Evolutionary conservation across 202 grass and related monocot species (phyloP), one percentile per base, ranked within the genome.

Genomic region (Panicum hallii): DNA sequence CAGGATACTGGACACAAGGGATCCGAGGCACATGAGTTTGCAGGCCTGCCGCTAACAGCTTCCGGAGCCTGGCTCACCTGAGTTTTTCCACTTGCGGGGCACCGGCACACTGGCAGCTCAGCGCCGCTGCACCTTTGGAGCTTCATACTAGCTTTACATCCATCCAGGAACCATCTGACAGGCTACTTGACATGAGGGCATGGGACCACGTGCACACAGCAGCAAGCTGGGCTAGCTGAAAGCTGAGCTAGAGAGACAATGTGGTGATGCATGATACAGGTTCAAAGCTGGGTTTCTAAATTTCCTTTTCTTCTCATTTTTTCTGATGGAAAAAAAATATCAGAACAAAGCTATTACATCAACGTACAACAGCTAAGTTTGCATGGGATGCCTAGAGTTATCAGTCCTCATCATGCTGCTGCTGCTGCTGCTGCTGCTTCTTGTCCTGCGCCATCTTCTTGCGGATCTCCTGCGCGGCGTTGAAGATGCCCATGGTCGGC

Each of bases 401-500:
- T 82, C 58, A 49, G 67, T 82, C 57, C 66, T 69, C 50, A 4
- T 38, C 2, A 32, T 38, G 36, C 2, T 38, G 36, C 36, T 38
- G 36, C 36, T 38, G 36, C 36, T 38, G 36, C 64, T 70, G 30
- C 75, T 82, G 49, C 53, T 81, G 55, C 89, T 97, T 83, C 82
- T 92, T 94, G 69, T 90, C 86, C 60, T 87, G 70, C 2, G 81
- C 90, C 81, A 91, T 92, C 86, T 79, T 90, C 87, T 90, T 97
- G 34, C 87, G 86, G 62, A 97, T 92, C 75, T 97, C 92, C 67
- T 89, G 88, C 1, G 88, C 92, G 0, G 89, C 80, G 11, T 92
- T 94, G 85, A 97, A 97, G 36, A 94, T 92, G 55, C 88, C 94
- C 5, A 87, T 78, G 0, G 94, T 92, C n/a, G 92, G 86, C 52